Evolutionary conservation across 129 eudicot genomes (phyloP).

Genomic region (Heracleum sosnowskyi): DNA sequence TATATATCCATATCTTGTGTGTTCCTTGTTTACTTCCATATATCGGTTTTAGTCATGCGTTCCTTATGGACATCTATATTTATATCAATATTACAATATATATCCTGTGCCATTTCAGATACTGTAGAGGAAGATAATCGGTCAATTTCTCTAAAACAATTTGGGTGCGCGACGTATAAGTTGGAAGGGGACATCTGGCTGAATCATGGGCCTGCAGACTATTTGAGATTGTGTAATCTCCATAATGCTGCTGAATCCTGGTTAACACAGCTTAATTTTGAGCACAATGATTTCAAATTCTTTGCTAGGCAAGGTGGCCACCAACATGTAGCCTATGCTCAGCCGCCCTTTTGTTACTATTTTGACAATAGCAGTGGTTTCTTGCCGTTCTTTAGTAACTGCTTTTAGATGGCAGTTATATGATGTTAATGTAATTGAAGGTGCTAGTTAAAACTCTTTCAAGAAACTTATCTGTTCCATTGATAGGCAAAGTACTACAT

Average conservation of each 20-base stretch:
- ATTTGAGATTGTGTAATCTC: constrained; percentile 14
- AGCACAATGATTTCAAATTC: constrained; percentile 26
- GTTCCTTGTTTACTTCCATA: neutral
- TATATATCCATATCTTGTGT: too few species aligned
- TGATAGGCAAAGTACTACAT: too few species aligned
- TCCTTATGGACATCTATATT: neutral
- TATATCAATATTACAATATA: neutral
- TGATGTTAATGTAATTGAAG: too few species aligned
- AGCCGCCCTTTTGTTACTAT: neutral
- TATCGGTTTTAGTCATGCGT: neutral
- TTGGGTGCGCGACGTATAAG: constrained; percentile 22
- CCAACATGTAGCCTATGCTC: neutral
- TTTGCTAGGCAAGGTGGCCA: neutral
- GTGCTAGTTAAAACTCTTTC: too few species aligned
- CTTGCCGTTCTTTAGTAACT: too few species aligned
- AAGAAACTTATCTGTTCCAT: too few species aligned
- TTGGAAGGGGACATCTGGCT: constrained; percentile 29
- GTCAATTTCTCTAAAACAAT: constrained; percentile 17
- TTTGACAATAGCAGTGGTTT: too few species aligned
- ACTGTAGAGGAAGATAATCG: neutral
- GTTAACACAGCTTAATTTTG: constrained; percentile 23
- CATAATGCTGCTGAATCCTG: constrained; percentile 29
- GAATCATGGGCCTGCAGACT: constrained; percentile 4
- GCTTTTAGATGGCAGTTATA: too few species aligned
- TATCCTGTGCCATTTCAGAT: neutral